Conservation (phyloP, 148 eudicot genomes). For the Tetragonia tetragonoides region DNA sequence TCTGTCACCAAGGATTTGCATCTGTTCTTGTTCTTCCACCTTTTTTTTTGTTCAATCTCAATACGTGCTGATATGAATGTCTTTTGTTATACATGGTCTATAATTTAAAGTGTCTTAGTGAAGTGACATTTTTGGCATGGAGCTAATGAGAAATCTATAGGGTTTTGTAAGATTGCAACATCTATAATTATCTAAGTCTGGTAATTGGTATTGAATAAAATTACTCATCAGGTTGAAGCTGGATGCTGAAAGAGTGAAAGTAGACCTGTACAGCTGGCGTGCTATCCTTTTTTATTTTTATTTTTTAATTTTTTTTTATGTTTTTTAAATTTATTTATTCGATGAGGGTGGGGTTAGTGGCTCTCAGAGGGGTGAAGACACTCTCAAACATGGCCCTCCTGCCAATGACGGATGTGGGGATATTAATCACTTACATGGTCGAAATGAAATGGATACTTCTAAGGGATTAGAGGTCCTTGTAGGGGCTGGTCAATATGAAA, state of each 20-base stretch:
- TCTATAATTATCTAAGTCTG: neutral
- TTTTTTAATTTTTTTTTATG: too few species aligned
- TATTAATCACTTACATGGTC: too few species aligned
- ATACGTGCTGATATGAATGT: neutral
- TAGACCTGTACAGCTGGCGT: neutral
- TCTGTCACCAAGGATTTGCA: neutral
- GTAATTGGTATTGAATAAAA: neutral
- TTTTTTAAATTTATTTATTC: too few species aligned
- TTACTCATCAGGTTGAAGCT: constrained; percentile 4
- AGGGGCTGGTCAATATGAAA: too few species aligned
- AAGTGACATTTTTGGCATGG: neutral
- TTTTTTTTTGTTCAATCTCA: neutral
- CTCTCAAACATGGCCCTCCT: too few species aligned
- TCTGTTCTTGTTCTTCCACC: constrained; percentile 5
- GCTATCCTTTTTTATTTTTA: neutral
- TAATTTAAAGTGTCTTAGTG: neutral
- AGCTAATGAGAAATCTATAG: neutral
- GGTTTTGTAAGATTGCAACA: neutral
- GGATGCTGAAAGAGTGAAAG: constrained; percentile 9
- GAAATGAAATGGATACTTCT: too few species aligned
- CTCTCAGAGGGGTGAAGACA: too few species aligned
- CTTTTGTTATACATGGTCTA: neutral
- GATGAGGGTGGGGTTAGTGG: too few species aligned
- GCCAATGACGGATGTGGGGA: too few species aligned
- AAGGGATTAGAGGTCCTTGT: too few species aligned